Percentiles rank a stretch among this genome's conserved stretches.
phyloP scores from a whole-genome alignment of 345 rosid species.

The Lumnitzera littorea region DNA sequence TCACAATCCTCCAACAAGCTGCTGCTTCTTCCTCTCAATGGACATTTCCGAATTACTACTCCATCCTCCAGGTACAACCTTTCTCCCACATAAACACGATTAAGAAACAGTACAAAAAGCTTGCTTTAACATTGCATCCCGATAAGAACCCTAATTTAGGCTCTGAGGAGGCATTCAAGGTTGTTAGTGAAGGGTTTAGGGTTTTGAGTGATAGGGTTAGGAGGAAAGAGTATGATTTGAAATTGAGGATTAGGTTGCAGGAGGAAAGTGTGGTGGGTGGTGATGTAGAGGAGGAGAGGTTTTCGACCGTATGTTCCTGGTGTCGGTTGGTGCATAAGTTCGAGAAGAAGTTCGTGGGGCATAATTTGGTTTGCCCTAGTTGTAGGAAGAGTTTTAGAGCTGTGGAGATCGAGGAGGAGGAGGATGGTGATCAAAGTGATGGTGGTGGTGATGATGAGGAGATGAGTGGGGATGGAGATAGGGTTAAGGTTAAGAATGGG shows the following conservation, averaged over 20 bases:
- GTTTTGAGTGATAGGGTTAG: conserved; percentile 53
- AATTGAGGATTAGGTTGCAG: conserved; percentile 64
- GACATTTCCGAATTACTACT: conserved; percentile 58
- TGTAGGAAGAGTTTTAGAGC: conserved; percentile 73
- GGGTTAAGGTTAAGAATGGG: conserved; percentile 17
- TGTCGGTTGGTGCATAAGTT: conserved; percentile 69
- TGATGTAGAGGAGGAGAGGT: conserved; percentile 24
- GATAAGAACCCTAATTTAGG: conserved; percentile 63
- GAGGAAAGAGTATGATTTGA: conserved; percentile 72
- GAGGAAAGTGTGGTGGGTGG: conserved; percentile 30
- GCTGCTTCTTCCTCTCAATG: conserved; percentile 15
- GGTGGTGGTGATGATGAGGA: conserved; percentile 13
- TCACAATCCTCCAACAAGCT: conserved; percentile 45
- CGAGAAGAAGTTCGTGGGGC: conserved; percentile 66
- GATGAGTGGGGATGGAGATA: not conserved
- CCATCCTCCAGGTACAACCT: conserved; percentile 77
- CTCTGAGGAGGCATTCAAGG: conserved; percentile 83
- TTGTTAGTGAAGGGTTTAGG: conserved; percentile 70
- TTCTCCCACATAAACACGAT: conserved; percentile 59
- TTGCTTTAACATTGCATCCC: conserved; percentile 70
- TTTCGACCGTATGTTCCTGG: conserved; percentile 61
- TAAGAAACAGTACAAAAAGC: conserved; percentile 62
- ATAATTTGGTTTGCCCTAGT: conserved; percentile 61
- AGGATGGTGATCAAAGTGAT: conserved; percentile 12
- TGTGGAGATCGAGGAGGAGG: conserved; percentile 42